Base-by-base conservation (phyloP, 2,329 filamentous ascomycete genomes). In the Cercospora zeae-maydis region DNA sequence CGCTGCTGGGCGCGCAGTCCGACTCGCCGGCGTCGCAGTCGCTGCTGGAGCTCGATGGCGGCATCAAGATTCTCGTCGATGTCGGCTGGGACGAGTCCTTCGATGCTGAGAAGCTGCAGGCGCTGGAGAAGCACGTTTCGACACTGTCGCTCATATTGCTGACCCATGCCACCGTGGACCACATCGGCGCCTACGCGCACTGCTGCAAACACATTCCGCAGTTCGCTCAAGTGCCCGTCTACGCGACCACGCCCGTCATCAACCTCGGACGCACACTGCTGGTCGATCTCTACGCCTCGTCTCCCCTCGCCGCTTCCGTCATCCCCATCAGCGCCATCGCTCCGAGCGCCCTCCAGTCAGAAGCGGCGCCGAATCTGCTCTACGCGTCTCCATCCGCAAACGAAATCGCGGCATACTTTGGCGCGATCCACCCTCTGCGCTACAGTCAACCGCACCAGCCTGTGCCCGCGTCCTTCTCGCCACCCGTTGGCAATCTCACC, bases 371-470 rank as follows among this genome's bases (percentile, higher is more conserved):
- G 70, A 89, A 70, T 77, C 84, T 88, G 58, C 80, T 89, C 8
- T 79, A 86, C 19, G 83, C 84, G 73, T 85, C 92, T 1, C 95
- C 95, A 0, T 92, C 89, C 0, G 77, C 87, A 3, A 91, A 96
- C 62, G 95, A 99, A 73, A 97, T 99, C 66, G 90, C 91, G 31
- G 86, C 87, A 56, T 98, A 96, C 78, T 99, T 98, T 76, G 89
- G 90, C 21, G 83, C 91, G 9, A 93, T 99, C 68, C 91, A 96
- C 67, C 89, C 93, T 1, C 82, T 99, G 36, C 98, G 98, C 78
- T 99, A 98, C 79, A 96, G 92, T 1, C 95, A 99, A 75, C 93
- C 95, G 2, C 93, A 96, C 73, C 91, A 97, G 72, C 93, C 95
- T 1, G 82, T 92, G 1, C 86, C 90, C 0, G 95, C 92, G 4